Percentiles rank a stretch among this genome's conserved stretches.
These are phyloP conservation scores for Saururus chinensis DNA, from an alignment of 164 flowering plant genomes.

Conservation along the genomic window DNA sequence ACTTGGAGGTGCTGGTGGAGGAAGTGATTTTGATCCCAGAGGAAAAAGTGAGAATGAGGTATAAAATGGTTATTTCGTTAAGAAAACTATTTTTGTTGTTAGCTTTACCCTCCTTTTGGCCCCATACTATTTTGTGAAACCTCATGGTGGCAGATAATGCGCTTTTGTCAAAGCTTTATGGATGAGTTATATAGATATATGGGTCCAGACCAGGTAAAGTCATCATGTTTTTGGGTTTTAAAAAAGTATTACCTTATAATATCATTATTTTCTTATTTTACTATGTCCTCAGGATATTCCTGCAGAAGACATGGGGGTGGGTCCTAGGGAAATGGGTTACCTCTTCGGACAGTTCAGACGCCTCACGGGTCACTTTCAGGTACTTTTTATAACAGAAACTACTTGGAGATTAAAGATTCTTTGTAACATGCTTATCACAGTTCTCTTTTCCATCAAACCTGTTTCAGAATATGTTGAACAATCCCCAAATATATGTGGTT, in stretches of 20 bases:
- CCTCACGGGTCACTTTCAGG: slow-evolving; percentile 91
- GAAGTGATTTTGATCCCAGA: slow-evolving; percentile 98
- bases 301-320: slow-evolving; percentile 98
- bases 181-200: slow-evolving; percentile 81
- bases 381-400: slow-evolving; percentile 6
- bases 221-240: background rate
- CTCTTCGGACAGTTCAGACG: slow-evolving; percentile 96
- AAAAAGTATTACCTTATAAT: too few species aligned
- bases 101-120: background rate
- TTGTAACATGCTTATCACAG: background rate
- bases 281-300: slow-evolving; percentile 93
- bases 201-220: slow-evolving; percentile 80
- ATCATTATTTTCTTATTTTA: slow-evolving; percentile 1
- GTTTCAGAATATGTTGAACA: too few species aligned
- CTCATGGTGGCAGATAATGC: slow-evolving; percentile 62
- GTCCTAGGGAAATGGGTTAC: slow-evolving; percentile 94
- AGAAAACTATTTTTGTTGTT: background rate
- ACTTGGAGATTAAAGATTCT: background rate
- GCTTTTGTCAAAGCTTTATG: slow-evolving; percentile 98
- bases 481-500: too few species aligned
- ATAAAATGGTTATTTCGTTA: background rate
- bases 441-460: background rate
- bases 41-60: slow-evolving; percentile 98
- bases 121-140: background rate
- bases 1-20: slow-evolving; percentile 96